Conservation (phyloP, 2,329 filamentous ascomycete species). For the Podosphaera xanthii region DNA sequence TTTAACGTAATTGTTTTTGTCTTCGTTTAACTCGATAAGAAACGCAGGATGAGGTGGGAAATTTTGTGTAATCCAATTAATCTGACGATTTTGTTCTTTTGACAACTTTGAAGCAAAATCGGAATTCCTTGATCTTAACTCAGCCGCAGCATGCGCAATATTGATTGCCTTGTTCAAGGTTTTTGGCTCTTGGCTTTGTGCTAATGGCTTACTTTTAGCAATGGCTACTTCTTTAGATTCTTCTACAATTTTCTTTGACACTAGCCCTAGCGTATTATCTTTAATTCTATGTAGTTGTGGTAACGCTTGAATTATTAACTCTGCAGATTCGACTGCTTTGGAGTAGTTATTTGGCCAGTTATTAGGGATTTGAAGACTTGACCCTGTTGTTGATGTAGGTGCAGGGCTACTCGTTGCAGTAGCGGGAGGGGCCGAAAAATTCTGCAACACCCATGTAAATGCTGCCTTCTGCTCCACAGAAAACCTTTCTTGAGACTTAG, state of each 20-base stretch:
- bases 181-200: not conserved
- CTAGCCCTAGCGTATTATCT: not conserved
- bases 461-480: too few species aligned
- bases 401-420: not conserved
- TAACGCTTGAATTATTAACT: not conserved
- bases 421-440: not conserved
- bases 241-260: too few species aligned
- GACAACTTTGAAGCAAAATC: too few species aligned
- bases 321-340: not conserved
- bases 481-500: not conserved
- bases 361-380: too few species aligned
- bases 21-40: too few species aligned
- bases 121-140: too few species aligned
- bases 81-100: not conserved
- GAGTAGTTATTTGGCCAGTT: not conserved
- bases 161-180: not conserved
- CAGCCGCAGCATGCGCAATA: too few species aligned
- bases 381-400: not conserved
- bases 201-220: too few species aligned
- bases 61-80: conserved; percentile 1
- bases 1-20: too few species aligned
- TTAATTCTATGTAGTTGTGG: not conserved
- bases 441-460: not conserved
- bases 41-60: not conserved
- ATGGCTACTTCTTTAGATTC: too few species aligned